phyloP scores from a whole-genome alignment of 257 asterid genomes.

The Marsdenia floribunda region DNA sequence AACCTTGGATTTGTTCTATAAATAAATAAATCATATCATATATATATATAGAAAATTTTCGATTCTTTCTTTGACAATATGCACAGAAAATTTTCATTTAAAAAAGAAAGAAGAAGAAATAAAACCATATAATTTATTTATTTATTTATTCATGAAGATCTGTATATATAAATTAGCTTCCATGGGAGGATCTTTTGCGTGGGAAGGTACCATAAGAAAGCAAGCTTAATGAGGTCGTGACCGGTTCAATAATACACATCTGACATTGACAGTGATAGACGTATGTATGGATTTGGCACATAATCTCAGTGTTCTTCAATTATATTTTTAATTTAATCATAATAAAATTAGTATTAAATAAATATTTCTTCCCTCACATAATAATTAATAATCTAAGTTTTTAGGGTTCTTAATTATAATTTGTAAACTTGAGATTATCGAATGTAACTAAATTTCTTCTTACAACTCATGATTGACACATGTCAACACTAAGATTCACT shows the following conservation, averaged over 20 bases:
- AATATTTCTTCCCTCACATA: too few species aligned
- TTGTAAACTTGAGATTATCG: too few species aligned
- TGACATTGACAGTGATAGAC: constrained; percentile 16
- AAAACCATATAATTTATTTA: not conserved
- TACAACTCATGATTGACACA: too few species aligned
- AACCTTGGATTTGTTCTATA: not conserved
- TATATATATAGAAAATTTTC: too few species aligned
- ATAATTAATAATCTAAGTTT: too few species aligned
- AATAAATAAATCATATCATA: not conserved
- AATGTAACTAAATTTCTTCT: too few species aligned
- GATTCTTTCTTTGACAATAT: too few species aligned
- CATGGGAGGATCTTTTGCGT: constrained; percentile 40
- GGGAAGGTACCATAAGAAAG: constrained; percentile 37
- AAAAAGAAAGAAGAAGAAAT: not conserved
- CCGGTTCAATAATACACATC: constrained; percentile 13
- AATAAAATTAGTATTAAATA: not conserved
- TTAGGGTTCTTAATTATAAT: too few species aligned
- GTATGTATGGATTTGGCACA: constrained; percentile 20
- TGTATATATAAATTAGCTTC: constrained; percentile 8
- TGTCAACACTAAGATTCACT: too few species aligned
- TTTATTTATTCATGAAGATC: not conserved
- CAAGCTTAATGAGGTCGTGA: constrained; percentile 25
- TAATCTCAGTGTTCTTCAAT: constrained; percentile 18
- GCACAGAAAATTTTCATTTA: not conserved
- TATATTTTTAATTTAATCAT: not conserved